phyloP scores from a whole-genome alignment of 192 early-diverging fungal genomes.

The Geranomyces michiganensis region DNA sequence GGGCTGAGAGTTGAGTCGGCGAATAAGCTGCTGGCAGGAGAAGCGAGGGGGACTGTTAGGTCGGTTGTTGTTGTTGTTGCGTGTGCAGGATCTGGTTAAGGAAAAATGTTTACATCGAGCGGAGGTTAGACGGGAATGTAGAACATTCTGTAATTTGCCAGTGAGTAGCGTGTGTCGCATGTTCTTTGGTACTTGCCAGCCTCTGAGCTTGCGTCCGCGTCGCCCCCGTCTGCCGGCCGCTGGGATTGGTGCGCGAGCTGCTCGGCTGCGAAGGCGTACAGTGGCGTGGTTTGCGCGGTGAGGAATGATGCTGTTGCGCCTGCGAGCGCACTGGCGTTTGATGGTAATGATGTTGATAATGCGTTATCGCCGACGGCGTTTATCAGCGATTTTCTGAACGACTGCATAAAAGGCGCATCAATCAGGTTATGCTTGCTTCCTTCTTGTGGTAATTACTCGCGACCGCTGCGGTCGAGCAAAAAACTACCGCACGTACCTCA shows the following conservation, averaged over 20 bases:
- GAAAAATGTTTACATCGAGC: no score
- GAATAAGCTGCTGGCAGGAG: not conserved
- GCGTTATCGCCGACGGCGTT: not conserved
- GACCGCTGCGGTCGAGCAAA: not conserved
- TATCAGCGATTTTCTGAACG: not conserved
- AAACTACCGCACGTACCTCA: conserved; percentile 14
- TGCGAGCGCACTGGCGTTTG: not conserved
- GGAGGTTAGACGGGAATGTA: no score
- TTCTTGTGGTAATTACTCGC: not conserved
- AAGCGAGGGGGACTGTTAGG: not conserved
- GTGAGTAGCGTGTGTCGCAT: no score
- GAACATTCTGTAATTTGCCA: no score
- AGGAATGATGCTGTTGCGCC: not conserved
- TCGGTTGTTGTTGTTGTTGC: not conserved
- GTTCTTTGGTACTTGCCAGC: no score
- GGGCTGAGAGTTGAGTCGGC: not conserved
- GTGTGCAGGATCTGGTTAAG: no score
- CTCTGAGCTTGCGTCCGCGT: no score
- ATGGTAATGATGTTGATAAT: not conserved
- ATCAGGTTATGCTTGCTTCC: not conserved
- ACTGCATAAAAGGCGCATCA: not conserved
- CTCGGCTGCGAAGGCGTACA: no score
- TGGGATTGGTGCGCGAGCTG: no score
- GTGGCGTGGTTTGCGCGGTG: no score
- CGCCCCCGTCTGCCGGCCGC: no score